A percentile compares a stretch with the other conserved stretches of the same genome.
phyloP scores from a whole-genome alignment of 225 moss, liverwort and hornwort species.

The Antitrichia curtipendula region DNA sequence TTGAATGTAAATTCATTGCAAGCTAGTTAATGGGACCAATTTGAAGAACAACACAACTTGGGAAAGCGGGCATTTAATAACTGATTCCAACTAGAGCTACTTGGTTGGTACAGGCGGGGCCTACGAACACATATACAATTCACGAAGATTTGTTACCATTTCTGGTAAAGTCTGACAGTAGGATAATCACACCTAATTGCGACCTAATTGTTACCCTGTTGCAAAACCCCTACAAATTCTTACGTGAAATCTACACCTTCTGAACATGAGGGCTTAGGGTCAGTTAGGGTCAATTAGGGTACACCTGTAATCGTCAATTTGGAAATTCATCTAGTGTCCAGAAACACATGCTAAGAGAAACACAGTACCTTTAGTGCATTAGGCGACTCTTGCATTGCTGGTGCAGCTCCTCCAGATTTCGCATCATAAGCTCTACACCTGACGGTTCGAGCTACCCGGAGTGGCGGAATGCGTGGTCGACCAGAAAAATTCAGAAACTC shows the following conservation, averaged over 20 bases:
- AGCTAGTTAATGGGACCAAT: neutral
- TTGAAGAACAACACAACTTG: neutral
- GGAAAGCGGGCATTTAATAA: neutral
- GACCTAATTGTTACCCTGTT: neutral
- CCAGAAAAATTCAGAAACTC: neutral
- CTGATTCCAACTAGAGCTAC: neutral
- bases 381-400: neutral
- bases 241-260: neutral
- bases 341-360: neutral
- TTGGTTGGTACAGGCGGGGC: neutral
- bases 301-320: too few species aligned
- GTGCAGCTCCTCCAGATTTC: neutral
- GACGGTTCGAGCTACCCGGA: neutral
- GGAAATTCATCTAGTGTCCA: neutral
- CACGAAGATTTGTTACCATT: neutral
- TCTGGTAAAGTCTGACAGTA: neutral
- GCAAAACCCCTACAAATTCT: neutral
- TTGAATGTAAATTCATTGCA: neutral
- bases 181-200: neutral
- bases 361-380: conserved; percentile 7
- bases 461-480: neutral
- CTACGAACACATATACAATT: neutral
- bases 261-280: neutral
- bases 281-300: neutral
- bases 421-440: neutral